Percentiles rank a stretch among this genome's conserved stretches.
These are phyloP conservation scores for Epichloe typhina DNA, from an alignment of 2,329 filamentous ascomycete species.

Conservation along the genomic window DNA sequence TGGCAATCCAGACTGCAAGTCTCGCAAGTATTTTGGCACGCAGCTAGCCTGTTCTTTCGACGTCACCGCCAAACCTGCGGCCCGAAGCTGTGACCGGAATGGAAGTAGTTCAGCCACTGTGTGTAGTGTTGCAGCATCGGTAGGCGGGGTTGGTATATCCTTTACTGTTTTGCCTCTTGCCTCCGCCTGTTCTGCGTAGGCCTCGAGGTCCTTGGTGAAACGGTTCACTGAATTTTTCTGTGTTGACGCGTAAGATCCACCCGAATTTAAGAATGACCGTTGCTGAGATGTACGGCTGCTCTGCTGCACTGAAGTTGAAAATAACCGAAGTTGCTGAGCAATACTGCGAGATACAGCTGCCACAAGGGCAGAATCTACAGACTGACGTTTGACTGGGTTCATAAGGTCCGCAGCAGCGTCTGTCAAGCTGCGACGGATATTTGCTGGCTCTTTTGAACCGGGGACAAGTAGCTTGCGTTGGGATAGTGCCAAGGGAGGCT, in stretches of 20 bases:
- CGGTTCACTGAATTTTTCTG: conserved; percentile 27
- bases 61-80: conserved; percentile 43
- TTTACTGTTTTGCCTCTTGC: conserved; percentile 24
- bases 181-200: conserved; percentile 21
- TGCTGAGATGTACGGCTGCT: background rate
- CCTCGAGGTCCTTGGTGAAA: conserved; percentile 18
- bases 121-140: conserved; percentile 30
- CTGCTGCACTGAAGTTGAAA: conserved; percentile 14
- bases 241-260: conserved; percentile 29
- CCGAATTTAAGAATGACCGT: background rate
- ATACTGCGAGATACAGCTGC: conserved; percentile 32
- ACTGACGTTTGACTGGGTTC: conserved; percentile 16
- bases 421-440: conserved; percentile 5
- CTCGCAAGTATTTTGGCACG: conserved; percentile 9
- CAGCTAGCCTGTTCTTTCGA: conserved; percentile 31
- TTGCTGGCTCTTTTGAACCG: background rate
- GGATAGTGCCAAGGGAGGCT: conserved; percentile 5
- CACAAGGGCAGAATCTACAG: conserved; percentile 26
- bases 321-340: conserved; percentile 30
- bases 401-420: conserved; percentile 7
- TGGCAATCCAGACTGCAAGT: conserved; percentile 1
- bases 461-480: conserved; percentile 3
- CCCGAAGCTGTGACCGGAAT: conserved; percentile 38
- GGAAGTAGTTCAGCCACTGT: conserved; percentile 41
- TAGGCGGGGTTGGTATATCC: conserved; percentile 26